Evolutionary conservation across 2,329 filamentous ascomycete genomes (phyloP).

Genomic region (Leptodontidium sp.): DNA sequence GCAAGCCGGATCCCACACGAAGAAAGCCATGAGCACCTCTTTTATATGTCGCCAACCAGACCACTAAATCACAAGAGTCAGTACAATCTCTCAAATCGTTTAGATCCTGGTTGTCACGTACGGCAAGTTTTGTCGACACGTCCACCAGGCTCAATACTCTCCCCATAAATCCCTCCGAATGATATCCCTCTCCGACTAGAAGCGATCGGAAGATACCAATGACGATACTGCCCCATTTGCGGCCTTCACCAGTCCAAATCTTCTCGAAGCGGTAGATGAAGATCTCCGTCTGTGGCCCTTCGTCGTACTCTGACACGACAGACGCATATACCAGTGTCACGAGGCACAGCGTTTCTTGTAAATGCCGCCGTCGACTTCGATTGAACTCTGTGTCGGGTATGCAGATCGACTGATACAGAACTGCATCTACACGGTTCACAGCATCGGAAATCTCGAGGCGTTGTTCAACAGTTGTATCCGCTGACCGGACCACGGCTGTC

Average conservation of each 20-base stretch:
- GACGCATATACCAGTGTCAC: constrained; percentile 21
- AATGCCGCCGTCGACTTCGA: constrained; percentile 20
- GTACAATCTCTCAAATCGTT: background rate
- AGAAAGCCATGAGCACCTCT: constrained; percentile 22
- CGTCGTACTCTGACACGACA: constrained; percentile 21
- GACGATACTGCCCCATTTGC: constrained; percentile 8
- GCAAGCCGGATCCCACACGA: constrained; percentile 21
- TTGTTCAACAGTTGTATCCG: background rate
- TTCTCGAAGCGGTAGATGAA: constrained; percentile 25
- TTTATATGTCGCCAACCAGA: constrained; percentile 17
- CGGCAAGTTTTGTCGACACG: constrained; percentile 9
- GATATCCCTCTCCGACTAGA: constrained; percentile 7
- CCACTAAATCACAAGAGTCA: constrained; percentile 10
- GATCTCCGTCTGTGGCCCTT: constrained; percentile 14
- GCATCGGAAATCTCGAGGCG: constrained; percentile 4
- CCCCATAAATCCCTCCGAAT: background rate
- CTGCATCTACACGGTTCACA: constrained; percentile 7
- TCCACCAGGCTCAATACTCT: constrained; percentile 48
- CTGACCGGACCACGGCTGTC: constrained; percentile 9
- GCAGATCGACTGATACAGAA: constrained; percentile 17
- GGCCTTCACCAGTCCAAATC: background rate
- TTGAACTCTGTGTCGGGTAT: constrained; percentile 16
- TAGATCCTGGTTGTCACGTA: background rate
- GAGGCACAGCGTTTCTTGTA: constrained; percentile 20
- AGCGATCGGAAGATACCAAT: constrained; percentile 18